These are phyloP conservation scores for Alternaria panax DNA, from an alignment of 2,329 filamentous ascomycete species.

Conservation along the genomic window DNA sequence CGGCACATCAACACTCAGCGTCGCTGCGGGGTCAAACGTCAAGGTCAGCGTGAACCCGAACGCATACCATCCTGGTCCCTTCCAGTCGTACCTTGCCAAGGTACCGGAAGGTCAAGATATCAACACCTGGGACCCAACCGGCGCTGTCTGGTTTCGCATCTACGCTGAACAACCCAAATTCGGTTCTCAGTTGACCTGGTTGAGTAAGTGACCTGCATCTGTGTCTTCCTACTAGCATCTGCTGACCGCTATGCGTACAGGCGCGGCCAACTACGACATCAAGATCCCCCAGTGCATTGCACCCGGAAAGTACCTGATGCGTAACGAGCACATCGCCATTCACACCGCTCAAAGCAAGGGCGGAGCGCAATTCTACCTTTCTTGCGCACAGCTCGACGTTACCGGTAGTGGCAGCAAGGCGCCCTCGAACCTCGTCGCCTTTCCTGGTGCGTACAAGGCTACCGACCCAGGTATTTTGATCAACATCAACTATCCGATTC, in stretches of 20 bases:
- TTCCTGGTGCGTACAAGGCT: constrained; percentile 49
- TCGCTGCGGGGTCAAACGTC: constrained; percentile 38
- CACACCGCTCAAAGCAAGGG: constrained; percentile 46
- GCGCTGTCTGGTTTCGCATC: constrained; percentile 49
- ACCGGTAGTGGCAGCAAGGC: constrained; percentile 45
- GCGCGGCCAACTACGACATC: constrained; percentile 25
- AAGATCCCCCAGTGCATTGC: constrained; percentile 52
- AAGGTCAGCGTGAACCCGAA: constrained; percentile 39
- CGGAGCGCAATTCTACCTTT: constrained; percentile 56
- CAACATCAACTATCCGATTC: constrained; percentile 39
- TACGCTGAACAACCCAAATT: constrained; percentile 23
- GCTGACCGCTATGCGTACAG: not conserved
- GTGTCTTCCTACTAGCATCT: rapidly evolving
- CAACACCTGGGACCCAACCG: constrained; percentile 42
- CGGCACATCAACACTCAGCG: constrained; percentile 16
- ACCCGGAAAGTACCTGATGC: constrained; percentile 55
- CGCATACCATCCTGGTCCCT: constrained; percentile 45
- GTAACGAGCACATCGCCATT: constrained; percentile 58
- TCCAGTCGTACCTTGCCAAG: constrained; percentile 51
- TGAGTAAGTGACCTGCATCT: constrained; percentile 1
- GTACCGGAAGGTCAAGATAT: constrained; percentile 43
- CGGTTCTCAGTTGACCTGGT: constrained; percentile 13
- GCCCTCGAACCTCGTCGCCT: constrained; percentile 48
- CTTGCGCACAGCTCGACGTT: constrained; percentile 56
- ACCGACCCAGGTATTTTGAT: constrained; percentile 40